Percentiles rank a stretch among this genome's conserved stretches.
Conservation (phyloP, 1,284 basidiomycete genomes). For the Ustilago esculenta region DNA sequence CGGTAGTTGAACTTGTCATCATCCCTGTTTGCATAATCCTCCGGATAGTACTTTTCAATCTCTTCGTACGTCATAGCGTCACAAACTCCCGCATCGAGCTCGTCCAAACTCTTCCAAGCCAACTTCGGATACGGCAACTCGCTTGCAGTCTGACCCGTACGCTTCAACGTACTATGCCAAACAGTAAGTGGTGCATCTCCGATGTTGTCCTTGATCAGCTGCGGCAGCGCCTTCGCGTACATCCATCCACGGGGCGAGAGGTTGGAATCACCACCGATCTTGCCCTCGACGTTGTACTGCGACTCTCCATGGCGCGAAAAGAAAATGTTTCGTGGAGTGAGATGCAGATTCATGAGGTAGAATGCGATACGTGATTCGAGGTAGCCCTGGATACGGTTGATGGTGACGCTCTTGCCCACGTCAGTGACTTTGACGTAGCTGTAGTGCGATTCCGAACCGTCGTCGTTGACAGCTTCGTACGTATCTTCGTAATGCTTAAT, state of each 20-base stretch:
- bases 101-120: constrained; percentile 98
- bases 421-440: constrained; percentile 66
- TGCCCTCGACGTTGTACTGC: constrained; percentile 94
- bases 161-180: constrained; percentile 93
- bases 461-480: constrained; percentile 83
- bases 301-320: constrained; percentile 97
- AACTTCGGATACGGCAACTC: constrained; percentile 86
- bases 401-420: constrained; percentile 66
- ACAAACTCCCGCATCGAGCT: constrained; percentile 97
- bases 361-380: constrained; percentile 96
- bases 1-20: constrained; percentile 99
- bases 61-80: constrained; percentile 99
- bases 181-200: constrained; percentile 89
- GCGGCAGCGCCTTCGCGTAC: constrained; percentile 87
- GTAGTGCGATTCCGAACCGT: constrained; percentile 76
- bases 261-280: constrained; percentile 94
- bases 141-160: constrained; percentile 90
- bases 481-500: constrained; percentile 93
- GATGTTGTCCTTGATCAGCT: constrained; percentile 87
- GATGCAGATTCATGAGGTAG: constrained; percentile 97
- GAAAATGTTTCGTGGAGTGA: constrained; percentile 96
- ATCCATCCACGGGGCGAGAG: constrained; percentile 84
- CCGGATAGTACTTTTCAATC: constrained; percentile 92
- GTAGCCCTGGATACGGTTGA: constrained; percentile 74
- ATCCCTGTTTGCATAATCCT: constrained; percentile 97